Base-by-base conservation (phyloP, 805 yeast species). In the Ogataea pini region DNA sequence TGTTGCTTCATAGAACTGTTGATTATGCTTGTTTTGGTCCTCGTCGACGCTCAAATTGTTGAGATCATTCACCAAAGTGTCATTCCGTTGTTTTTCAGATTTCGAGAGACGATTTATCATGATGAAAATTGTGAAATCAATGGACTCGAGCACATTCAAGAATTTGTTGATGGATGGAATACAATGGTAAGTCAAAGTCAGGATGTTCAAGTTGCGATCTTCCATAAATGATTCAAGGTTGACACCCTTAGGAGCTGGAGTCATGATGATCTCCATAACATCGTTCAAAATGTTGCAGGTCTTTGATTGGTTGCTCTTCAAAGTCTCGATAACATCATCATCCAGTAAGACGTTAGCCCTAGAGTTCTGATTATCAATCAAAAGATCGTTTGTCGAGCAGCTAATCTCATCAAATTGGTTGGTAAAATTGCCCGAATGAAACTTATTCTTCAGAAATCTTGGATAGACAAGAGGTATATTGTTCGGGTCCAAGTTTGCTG, bases 361-460 rank as follows among this genome's bases (percentile, higher is more conserved):
- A 5, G 46, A 39, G 12, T 42, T 39, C 12, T 47, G 49, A 9
- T 55, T 51, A 36, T 57, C 56, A 9, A 56, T 53, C 32, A 56
- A 73, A 31, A 71, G 63, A 18, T 68, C 69, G 7, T 65, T 59
- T 42, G 69, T 72, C 29, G 52, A 29, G 7, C 20, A 3, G 36
- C 14, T 51, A n/a, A 48, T 37, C 46, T 47, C 58, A 54, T 80
- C 78, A 55, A 84, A 83, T 20, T 87, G 88, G 57, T 85, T 85
- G 41, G 79, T 77, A 85, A 90, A 86, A 51, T 83, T 82, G n/a
- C 91, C 92, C 14, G 90, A 92, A 56, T 82, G 82, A 62, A 82
- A 86, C 46, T 78, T 80, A 24, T 82, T 81, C 36, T 76, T 72
- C 16, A 86, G 66, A 57, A 86, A 83, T 50, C 94, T 72, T 7